Conservation (phyloP, 768 basidiomycete genomes). For the Naganishia vaughanmartiniae region DNA sequence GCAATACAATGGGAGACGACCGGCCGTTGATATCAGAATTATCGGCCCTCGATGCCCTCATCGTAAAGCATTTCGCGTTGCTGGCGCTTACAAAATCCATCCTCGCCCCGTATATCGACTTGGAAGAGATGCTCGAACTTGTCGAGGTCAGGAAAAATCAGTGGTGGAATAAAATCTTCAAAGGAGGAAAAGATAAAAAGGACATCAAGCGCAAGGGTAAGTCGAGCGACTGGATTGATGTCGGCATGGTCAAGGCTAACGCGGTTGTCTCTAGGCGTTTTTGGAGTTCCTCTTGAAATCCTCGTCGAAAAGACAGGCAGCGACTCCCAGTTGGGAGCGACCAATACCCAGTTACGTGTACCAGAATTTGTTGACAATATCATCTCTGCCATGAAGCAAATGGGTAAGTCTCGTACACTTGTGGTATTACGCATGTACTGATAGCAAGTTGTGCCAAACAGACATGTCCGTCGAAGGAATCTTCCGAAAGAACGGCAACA, state of each 20-base stretch:
- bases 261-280: conserved; percentile 65
- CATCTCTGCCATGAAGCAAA: conserved; percentile 95
- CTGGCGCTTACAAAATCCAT: conserved; percentile 73
- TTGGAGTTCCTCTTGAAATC: conserved; percentile 86
- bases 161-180: conserved; percentile 96
- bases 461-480: conserved; percentile 99
- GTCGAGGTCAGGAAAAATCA: conserved; percentile 88
- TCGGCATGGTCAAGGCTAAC: neutral
- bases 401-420: conserved; percentile 66
- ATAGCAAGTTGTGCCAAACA: conserved; percentile 47
- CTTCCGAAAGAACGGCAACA: conserved; percentile 97
- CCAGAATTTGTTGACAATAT: conserved; percentile 99
- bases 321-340: conserved; percentile 90
- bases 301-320: conserved; percentile 90
- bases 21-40: conserved; percentile 81
- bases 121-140: conserved; percentile 90
- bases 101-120: conserved; percentile 63
- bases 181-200: conserved; percentile 74
- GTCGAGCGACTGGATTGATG: conserved; percentile 35
- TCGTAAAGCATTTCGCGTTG: conserved; percentile 88
- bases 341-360: conserved; percentile 75
- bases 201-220: conserved; percentile 65
- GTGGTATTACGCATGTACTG: neutral
- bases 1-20: conserved; percentile 71
- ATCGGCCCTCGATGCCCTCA: conserved; percentile 75